These are phyloP conservation scores for Leccinum subrobustum DNA, from an alignment of 1,284 basidiomycete species.

Conservation along the genomic window DNA sequence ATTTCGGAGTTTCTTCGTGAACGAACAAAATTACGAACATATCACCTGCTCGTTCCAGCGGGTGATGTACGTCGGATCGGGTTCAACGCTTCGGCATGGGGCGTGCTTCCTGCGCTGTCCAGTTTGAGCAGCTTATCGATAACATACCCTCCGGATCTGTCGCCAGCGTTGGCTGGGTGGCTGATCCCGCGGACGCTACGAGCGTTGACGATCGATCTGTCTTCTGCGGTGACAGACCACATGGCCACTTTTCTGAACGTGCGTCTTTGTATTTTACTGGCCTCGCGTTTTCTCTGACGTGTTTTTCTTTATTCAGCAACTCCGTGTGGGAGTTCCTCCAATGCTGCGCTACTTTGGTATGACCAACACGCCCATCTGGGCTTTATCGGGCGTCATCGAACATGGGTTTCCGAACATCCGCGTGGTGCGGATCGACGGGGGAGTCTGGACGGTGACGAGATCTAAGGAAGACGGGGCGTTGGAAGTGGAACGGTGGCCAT, in stretches of 20 bases:
- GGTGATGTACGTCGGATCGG: constrained; percentile 50
- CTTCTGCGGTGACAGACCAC: constrained; percentile 38
- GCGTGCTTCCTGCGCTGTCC: constrained; percentile 59
- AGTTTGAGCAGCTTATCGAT: constrained; percentile 53
- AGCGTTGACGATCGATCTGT: constrained; percentile 50
- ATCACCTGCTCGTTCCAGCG: constrained; percentile 49
- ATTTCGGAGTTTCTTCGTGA: constrained; percentile 63
- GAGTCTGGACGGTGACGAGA: constrained; percentile 51
- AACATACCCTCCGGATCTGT: constrained; percentile 61
- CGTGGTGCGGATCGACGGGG: constrained; percentile 51
- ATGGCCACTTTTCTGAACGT: constrained; percentile 31
- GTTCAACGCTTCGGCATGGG: constrained; percentile 67
- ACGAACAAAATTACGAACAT: constrained; percentile 48
- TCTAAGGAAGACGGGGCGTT: constrained; percentile 24
- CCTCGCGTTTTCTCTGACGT: not conserved
- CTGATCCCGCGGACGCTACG: constrained; percentile 58
- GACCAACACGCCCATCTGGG: constrained; percentile 46
- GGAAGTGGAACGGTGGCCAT: constrained; percentile 57
- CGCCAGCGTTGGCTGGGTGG: constrained; percentile 64
- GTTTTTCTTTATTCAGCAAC: constrained; percentile 44
- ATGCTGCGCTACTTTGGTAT: constrained; percentile 54
- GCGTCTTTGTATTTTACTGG: constrained; percentile 23
- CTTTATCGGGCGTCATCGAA: constrained; percentile 46
- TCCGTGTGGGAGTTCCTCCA: constrained; percentile 56
- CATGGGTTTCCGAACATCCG: constrained; percentile 60